Base-by-base conservation (phyloP, 495 filamentous ascomycete genomes). In the Amphirosellinia nigrospora region DNA sequence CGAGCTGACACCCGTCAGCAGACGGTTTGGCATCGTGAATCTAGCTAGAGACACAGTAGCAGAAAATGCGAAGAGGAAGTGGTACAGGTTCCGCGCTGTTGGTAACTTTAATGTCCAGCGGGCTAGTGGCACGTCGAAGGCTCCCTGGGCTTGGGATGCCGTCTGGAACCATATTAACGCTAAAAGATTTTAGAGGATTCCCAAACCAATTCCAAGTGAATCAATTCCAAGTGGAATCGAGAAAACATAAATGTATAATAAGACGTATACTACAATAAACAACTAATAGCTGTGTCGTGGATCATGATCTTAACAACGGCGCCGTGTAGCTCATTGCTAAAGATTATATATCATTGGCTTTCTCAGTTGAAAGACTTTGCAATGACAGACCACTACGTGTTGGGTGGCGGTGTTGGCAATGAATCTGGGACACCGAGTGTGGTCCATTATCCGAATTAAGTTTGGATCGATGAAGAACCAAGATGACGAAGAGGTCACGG, bases 21-120 rank as follows among this genome's bases (percentile, higher is more conserved):
- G 74, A 39, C 71, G 82, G 19, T 73, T 86, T 15, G 85, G 88
- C 21, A 79, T 88, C 62, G 85, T 84, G 34, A 90, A 89, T 69
- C 76, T 86, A 53, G 79, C 77, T 41, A 73, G 85, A 36, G 80
- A 84, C 56, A 79, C 81, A 4, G 30, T 71, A 3, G 65, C 66
- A 1, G 70, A 70, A 21, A 74, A 81, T 52, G 69, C 68, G 8
- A 13, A 36, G 5, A 62, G 81, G 53, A 74, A 67, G 62, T 82
- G 81, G 80, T 82, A 79, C 70, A 75, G 70, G 43, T 81, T 76
- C 62, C 73, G 72, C 53, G 78, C 79, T 34, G 80, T 83, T 8
- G 67, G 69, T 28, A 45, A 70, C 9, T 84, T 84, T 56, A 75
- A 73, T 45, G 66, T 79, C 32, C 79, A 75, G 72, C 48, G 53